Evolutionary conservation across 345 rosid species (phyloP), one percentile per base, ranked within the genome.

Genomic region (Melaleuca quinquenervia): DNA sequence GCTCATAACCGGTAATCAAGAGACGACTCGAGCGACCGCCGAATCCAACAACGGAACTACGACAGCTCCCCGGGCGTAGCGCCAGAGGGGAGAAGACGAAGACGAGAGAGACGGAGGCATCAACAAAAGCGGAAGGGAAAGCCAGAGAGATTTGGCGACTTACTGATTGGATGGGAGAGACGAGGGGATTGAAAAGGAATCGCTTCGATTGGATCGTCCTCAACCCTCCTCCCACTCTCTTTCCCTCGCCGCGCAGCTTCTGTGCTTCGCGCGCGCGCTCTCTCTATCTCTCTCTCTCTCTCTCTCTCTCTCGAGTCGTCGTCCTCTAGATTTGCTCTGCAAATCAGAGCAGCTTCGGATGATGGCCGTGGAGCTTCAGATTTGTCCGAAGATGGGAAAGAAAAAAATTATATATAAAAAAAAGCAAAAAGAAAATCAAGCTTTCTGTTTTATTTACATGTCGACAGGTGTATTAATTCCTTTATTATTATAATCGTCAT

Each of bases 241-340:
- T 21, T 52, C 50, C 60, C 84, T 83, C 60, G 41, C 85, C 41
- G 64, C 62, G 64, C 82, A 44, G 51, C 51, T 49, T 85, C 70
- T 58, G 83, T 78, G 55, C 75, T 26, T 76, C 86, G 58, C 85
- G 75, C 36, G 52, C 48, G 20, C 54, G 54, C 54, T 26, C 44
- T 8, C 74, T 50, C 55, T 64, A 87, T 51, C 86, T 70, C 16
- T 85, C 83, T 36, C 87, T 89, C 87, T 89, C 84, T 75, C 86
- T 87, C 89, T 86, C 88, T 70, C 82, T 76, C 55, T 86, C 74
- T 83, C 82, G 45, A 45, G 20, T 27, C 70, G n/a, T 92, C 88
- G 92, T 91, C 91, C 90, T 91, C 88, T 90, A 88, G 93, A 90
- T 92, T 92, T 70, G 5, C 91, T 89, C 94, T 89, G 94, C 94